phyloP scores from a whole-genome alignment of 2,329 filamentous ascomycete genomes.

The Xylaria digitata region DNA sequence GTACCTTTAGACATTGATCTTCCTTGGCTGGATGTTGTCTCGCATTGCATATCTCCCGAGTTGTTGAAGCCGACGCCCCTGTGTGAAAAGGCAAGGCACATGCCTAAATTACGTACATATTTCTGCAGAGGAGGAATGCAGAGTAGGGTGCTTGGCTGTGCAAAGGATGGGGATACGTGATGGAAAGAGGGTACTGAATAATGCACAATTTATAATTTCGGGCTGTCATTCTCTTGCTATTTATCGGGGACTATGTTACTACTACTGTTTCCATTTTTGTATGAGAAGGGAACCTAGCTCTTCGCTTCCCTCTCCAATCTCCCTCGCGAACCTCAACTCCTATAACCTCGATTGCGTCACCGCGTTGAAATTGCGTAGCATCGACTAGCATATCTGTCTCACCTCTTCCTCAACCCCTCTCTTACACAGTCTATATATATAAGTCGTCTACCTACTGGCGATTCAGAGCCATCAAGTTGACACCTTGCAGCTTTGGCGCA shows the following conservation, averaged over 20 bases:
- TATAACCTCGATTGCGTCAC: background rate
- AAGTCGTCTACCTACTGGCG: background rate
- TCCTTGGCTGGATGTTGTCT: constrained; percentile 1
- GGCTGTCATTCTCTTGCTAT: constrained; percentile 7
- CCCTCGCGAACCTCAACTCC: no score
- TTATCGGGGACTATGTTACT: background rate
- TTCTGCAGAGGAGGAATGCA: background rate
- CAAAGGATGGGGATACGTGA: background rate
- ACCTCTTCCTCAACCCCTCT: background rate
- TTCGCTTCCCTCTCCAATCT: background rate
- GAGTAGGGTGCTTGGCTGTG: background rate
- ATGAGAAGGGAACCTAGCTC: background rate
- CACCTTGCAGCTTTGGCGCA: background rate
- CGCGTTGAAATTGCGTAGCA: background rate
- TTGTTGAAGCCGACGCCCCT: constrained; percentile 1
- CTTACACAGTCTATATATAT: background rate
- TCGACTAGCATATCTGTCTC: background rate
- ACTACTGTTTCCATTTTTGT: background rate
- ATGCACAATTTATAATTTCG: constrained; percentile 16
- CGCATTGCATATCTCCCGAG: background rate
- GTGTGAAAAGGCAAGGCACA: background rate
- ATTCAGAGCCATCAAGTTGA: background rate
- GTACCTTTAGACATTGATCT: background rate
- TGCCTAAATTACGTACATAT: no score
- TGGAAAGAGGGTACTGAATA: background rate